phyloP scores from a whole-genome alignment of 345 rosid genomes.

The Excoecaria agallocha region DNA sequence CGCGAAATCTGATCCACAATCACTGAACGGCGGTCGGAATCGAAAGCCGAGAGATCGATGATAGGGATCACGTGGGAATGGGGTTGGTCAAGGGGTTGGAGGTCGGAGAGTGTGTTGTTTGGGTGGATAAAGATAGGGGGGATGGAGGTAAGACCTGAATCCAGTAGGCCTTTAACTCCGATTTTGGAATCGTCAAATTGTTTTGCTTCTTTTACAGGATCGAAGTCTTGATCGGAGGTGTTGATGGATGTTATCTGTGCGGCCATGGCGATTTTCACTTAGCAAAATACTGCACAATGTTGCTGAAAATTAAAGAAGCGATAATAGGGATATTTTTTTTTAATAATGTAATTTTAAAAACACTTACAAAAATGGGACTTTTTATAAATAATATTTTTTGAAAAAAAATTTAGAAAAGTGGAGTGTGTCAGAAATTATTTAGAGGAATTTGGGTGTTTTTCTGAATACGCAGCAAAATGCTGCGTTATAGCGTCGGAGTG shows the following conservation, averaged over 20 bases:
- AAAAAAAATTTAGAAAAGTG: too few species aligned
- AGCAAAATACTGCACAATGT: too few species aligned
- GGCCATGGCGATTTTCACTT: background rate
- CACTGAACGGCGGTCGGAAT: slow-evolving; percentile 14
- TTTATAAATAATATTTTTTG: too few species aligned
- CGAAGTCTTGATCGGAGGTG: background rate
- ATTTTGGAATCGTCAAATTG: slow-evolving; percentile 44
- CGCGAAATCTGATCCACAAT: slow-evolving; percentile 31
- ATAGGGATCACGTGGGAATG: slow-evolving; percentile 28
- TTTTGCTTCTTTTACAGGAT: slow-evolving; percentile 25
- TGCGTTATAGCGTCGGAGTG: too few species aligned
- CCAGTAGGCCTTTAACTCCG: slow-evolving; percentile 50
- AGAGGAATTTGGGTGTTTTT: too few species aligned
- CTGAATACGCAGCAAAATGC: too few species aligned
- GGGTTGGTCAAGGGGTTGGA: slow-evolving; percentile 1
- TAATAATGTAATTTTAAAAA: too few species aligned
- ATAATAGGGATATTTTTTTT: too few species aligned
- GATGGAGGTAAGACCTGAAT: slow-evolving; percentile 43
- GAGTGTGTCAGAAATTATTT: too few species aligned
- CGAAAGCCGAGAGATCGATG: slow-evolving; percentile 37
- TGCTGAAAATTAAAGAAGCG: too few species aligned
- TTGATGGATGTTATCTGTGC: background rate
- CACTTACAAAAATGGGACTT: too few species aligned
- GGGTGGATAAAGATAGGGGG: slow-evolving; percentile 55
- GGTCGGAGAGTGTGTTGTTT: slow-evolving; percentile 27